These are phyloP conservation scores for Xylaria castorea DNA, from an alignment of 495 filamentous ascomycete genomes.

Conservation along the genomic window DNA sequence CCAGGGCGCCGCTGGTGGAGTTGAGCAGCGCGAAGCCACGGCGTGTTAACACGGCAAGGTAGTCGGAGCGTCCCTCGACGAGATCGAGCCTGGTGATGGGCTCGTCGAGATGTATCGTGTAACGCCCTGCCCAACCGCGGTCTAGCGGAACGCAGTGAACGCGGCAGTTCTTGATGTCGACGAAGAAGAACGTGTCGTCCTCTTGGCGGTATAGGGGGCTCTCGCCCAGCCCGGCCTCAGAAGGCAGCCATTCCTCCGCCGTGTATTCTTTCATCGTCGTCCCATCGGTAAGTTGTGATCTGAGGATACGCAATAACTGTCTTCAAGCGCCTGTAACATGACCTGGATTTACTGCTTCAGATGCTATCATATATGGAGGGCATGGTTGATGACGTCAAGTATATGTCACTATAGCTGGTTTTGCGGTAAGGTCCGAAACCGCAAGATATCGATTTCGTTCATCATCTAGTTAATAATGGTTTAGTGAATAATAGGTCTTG, in stretches of 20 bases:
- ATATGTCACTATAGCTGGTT: conserved; percentile 4
- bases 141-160: conserved; percentile 26
- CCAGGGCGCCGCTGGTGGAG: conserved; percentile 34
- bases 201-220: conserved; percentile 28
- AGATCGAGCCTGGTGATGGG: conserved; percentile 22
- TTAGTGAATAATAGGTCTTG: neutral
- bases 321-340: too few species aligned
- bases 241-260: conserved; percentile 30
- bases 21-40: conserved; percentile 37
- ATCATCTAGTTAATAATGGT: neutral
- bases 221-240: conserved; percentile 26
- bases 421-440: neutral
- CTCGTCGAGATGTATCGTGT: conserved; percentile 26
- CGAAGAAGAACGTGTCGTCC: conserved; percentile 33
- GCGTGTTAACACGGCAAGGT: conserved; percentile 20
- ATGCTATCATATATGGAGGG: neutral
- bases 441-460: neutral
- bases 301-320: neutral
- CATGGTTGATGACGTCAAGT: conserved; percentile 15
- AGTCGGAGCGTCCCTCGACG: conserved; percentile 11
- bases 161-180: conserved; percentile 30
- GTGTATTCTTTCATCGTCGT: conserved; percentile 24
- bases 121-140: conserved; percentile 3
- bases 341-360: neutral
- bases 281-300: neutral